Evolutionary conservation across 2,329 filamentous ascomycete genomes (phyloP), one percentile per base, ranked within the genome.

Genomic region (Epichloe festucae): DNA sequence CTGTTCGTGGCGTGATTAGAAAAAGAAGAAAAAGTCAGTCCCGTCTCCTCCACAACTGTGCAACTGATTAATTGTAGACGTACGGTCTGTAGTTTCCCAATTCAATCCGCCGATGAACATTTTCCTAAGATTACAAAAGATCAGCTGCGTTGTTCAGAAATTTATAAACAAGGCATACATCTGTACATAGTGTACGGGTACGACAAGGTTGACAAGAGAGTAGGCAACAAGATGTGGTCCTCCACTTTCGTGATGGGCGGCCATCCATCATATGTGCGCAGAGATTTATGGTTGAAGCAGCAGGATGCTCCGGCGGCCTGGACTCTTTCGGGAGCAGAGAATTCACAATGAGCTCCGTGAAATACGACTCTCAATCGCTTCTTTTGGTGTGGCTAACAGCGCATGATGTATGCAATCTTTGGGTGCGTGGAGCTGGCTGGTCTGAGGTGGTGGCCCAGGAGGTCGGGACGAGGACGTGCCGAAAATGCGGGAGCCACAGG

Each of bases 41-140:
- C 3, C 4, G 10, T 47, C 14, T 23, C 19, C 41, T 43, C 19
- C 23, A 27, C 23, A n/a, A 8, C 23, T 14, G 15, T 8, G 17
- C 8, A 5, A 15, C 10, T 23, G 8, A 43, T 19, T 10, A 12
- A 5, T 23, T 36, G 42, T 39, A 21, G 44, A 72, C 89, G 78
- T 82, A 97, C 91, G 84, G 73, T 97, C 91, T 52, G 93, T 97
- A 15, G 93, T 98, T 70, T 98, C 93, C 93, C 93, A 98, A 66
- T 98, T 98, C 51, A 98, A 73, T 41, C 93, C 93, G 62, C 93
- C 93, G 70, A 98, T 98, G 63, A 98, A 98, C 93, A 98, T 98
- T 75, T 98, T 98, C 63, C 93, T 98, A 72, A 63, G 55, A 38
- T 15, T 44, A 38, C 17, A 27, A 48, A 23, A 50, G 46, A 48